Conservation (phyloP, 176 grass and related monocot species). For the Avena eriantha region DNA sequence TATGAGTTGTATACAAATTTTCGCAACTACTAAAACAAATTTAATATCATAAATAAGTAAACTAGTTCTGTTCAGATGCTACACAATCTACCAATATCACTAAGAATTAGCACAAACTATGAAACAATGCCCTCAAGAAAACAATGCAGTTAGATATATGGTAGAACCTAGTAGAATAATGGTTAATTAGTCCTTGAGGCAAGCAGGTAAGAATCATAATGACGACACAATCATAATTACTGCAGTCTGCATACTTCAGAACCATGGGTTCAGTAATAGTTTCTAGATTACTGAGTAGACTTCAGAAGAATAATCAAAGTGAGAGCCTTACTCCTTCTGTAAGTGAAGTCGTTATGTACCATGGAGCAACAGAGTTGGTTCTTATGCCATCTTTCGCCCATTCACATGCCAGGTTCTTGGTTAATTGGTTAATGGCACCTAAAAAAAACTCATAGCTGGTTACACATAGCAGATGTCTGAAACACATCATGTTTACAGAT, state of each 20-base stretch:
- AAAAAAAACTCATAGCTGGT: neutral
- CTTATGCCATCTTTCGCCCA: slow-evolving; percentile 57
- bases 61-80: neutral
- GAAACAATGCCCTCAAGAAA: slow-evolving; percentile 12
- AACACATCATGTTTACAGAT: neutral
- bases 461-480: slow-evolving; percentile 19
- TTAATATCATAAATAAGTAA: neutral
- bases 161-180: neutral
- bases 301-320: slow-evolving; percentile 8
- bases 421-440: slow-evolving; percentile 62
- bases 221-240: neutral
- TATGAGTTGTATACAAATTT: neutral
- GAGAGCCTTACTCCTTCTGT: slow-evolving; percentile 48
- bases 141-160: slow-evolving; percentile 9
- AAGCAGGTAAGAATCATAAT: slow-evolving; percentile 19
- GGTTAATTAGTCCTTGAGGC: neutral
- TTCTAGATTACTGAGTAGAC: neutral
- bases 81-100: neutral
- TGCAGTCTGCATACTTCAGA: neutral
- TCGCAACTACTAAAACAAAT: neutral
- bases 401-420: slow-evolving; percentile 63
- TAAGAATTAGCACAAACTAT: neutral
- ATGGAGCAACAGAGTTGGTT: slow-evolving; percentile 50
- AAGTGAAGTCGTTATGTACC: slow-evolving; percentile 46
- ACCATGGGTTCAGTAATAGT: slow-evolving; percentile 2